Evolutionary conservation across 1,139 yeast genomes (phyloP), one percentile per base, ranked within the genome.

Genomic region (Geotrichum phurueaensis): DNA sequence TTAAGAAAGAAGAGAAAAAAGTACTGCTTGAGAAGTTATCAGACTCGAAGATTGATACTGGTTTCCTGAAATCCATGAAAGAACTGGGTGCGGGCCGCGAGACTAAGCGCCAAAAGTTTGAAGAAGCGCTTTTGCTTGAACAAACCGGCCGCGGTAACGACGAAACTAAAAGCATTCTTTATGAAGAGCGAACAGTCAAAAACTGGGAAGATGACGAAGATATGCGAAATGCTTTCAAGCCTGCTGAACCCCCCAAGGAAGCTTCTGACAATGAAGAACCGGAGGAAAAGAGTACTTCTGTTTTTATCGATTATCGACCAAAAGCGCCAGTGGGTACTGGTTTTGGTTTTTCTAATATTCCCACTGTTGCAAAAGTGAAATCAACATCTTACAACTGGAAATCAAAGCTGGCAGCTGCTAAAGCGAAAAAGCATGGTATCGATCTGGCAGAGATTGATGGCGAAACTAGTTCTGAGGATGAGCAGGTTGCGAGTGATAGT

Each of bases 1-100:
- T 94, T 65, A 87, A 88, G 67, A 81, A 96, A 71, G 96, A 92
- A 71, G 98, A 94, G 75, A 89, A 89, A 75, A 89, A 87, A 67
- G 81, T 81, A 3, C 77, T 94, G 61, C 77, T 94, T 53, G 85
- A 86, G 63, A 92, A 91, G 71, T 79, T 94, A 54, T 85, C 96
- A 1, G 84, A 85, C 65, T 68, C 75, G 15, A 67, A 67, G 39
- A 81, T 92, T 53, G 96, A 92, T 69, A 84, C 96, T 0, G 75
- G 84, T 0, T 68, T 82, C 20, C 76, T 89, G 66, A 84, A 84
- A 23, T 86, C 94, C 50, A 82, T 95, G 48, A 89, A 89, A 71
- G 80, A 82, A 1, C 78, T 92, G 57, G 97, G 97, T 60, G 81
- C 83, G 39, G 96, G 96, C 2, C 82, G 81, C 65, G 86, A 83